A percentile compares a stretch with the other conserved stretches of the same genome.
These are phyloP conservation scores for Botrytis sinoallii DNA, from an alignment of 2,329 filamentous ascomycete species.

Conservation along the genomic window DNA sequence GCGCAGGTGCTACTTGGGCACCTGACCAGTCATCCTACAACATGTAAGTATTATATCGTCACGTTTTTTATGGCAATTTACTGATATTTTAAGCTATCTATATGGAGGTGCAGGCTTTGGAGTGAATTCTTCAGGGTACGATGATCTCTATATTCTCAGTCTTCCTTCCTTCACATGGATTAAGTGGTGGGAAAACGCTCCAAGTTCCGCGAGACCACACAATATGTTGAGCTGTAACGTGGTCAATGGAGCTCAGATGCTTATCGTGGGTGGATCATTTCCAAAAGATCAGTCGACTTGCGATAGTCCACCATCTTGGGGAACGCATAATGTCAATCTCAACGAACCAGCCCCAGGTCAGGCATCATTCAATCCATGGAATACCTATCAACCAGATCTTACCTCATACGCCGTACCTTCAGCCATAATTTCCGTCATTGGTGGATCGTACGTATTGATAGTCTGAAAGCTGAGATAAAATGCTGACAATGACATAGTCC, in stretches of 20 bases:
- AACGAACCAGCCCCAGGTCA: slow-evolving; percentile 48
- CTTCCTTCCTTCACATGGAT: slow-evolving; percentile 64
- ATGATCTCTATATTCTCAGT: slow-evolving; percentile 61
- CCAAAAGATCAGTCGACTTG: slow-evolving; percentile 47
- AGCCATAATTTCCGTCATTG: slow-evolving; percentile 49
- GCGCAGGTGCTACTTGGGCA: slow-evolving; percentile 58
- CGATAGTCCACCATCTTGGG: slow-evolving; percentile 52
- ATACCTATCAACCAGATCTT: slow-evolving; percentile 48
- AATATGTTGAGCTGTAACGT: slow-evolving; percentile 55
- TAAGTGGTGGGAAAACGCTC: slow-evolving; percentile 45
- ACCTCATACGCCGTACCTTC: slow-evolving; percentile 54
- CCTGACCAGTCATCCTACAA: slow-evolving; percentile 61
- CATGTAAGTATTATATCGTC: slow-evolving; percentile 46
- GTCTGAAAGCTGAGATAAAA: neutral
- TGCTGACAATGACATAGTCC: slow-evolving; percentile 32
- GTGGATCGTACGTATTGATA: slow-evolving; percentile 41
- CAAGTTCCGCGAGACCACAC: slow-evolving; percentile 43
- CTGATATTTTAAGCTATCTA: slow-evolving; percentile 48
- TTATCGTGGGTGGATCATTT: slow-evolving; percentile 60
- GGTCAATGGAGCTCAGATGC: slow-evolving; percentile 55
- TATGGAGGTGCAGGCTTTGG: slow-evolving; percentile 56
- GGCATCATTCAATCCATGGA: slow-evolving; percentile 44
- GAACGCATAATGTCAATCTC: slow-evolving; percentile 54
- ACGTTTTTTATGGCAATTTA: neutral
- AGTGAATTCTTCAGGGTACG: slow-evolving; percentile 49